Percentiles rank a stretch among this genome's conserved stretches.
Conservation (phyloP, 2,329 filamentous ascomycete species). For the Thermothelomyces thermophilus region DNA sequence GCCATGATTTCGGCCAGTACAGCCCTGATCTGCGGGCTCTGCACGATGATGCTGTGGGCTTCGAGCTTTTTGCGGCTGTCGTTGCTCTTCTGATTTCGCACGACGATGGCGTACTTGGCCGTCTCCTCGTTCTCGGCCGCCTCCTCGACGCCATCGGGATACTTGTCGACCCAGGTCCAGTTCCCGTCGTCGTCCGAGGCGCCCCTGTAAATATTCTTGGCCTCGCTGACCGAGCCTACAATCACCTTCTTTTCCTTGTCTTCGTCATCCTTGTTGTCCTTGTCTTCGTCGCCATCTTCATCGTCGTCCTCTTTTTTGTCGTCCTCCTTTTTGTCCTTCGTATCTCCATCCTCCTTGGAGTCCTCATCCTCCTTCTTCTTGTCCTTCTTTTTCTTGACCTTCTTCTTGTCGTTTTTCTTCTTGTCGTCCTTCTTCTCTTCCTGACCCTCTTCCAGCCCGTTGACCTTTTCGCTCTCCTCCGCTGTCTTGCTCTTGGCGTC, state of each 20-base stretch:
- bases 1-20: constrained; percentile 48
- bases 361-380: neutral
- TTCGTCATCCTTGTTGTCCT: constrained; percentile 1
- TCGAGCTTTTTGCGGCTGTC: constrained; percentile 55
- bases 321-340: constrained; percentile 14
- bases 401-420: neutral
- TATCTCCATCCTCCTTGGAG: constrained; percentile 1
- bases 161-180: constrained; percentile 49
- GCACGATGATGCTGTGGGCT: constrained; percentile 57
- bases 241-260: constrained; percentile 23
- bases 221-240: constrained; percentile 33
- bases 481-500: constrained; percentile 9
- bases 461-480: constrained; percentile 2
- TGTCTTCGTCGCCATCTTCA: constrained; percentile 5
- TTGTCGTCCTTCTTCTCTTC: constrained; percentile 2
- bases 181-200: constrained; percentile 43
- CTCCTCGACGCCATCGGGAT: constrained; percentile 47
- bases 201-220: constrained; percentile 38
- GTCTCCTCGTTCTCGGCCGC: constrained; percentile 56
- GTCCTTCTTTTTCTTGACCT: neutral
- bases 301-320: constrained; percentile 11
- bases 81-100: constrained; percentile 51
- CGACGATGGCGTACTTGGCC: constrained; percentile 53
- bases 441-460: too few relatives aligned
- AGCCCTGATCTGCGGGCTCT: constrained; percentile 54